Conservation (phyloP, 768 basidiomycete species). For the Auricularia heimuer region DNA sequence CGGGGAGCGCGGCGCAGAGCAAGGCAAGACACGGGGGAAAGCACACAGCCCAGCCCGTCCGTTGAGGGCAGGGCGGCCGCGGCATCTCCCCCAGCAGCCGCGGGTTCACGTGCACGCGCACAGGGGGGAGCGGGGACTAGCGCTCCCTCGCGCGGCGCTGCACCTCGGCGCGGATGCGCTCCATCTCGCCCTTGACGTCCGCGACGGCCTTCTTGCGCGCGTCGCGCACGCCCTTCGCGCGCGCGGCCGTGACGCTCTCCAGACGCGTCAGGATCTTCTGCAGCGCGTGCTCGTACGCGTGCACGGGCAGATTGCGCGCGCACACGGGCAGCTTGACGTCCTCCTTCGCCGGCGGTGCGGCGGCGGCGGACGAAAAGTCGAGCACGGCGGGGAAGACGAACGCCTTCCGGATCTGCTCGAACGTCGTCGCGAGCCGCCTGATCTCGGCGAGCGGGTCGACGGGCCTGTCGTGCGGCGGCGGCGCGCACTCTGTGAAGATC, state of each 20-base stretch:
- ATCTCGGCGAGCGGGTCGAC: not conserved
- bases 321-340: not conserved
- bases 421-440: not conserved
- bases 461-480: not conserved
- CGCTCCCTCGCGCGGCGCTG: not conserved
- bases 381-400: not conserved
- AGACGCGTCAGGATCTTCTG: not conserved
- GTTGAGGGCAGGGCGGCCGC: too few relatives aligned
- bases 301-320: not conserved
- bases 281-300: conserved; percentile 2
- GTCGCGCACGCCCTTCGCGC: not conserved
- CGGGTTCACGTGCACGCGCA: too few relatives aligned
- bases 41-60: too few relatives aligned
- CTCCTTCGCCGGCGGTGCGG: not conserved
- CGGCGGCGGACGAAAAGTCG: not conserved
- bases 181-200: not conserved
- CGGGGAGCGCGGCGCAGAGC: too few relatives aligned
- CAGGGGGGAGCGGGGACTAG: not conserved
- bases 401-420: not conserved
- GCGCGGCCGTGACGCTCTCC: not conserved
- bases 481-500: not conserved
- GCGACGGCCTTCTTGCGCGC: not conserved
- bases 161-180: not conserved
- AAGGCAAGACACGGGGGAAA: too few relatives aligned
- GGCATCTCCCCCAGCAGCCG: too few relatives aligned